phyloP scores from a whole-genome alignment of 2,329 filamentous ascomycete species.

The Tolypocladium inflatum region DNA sequence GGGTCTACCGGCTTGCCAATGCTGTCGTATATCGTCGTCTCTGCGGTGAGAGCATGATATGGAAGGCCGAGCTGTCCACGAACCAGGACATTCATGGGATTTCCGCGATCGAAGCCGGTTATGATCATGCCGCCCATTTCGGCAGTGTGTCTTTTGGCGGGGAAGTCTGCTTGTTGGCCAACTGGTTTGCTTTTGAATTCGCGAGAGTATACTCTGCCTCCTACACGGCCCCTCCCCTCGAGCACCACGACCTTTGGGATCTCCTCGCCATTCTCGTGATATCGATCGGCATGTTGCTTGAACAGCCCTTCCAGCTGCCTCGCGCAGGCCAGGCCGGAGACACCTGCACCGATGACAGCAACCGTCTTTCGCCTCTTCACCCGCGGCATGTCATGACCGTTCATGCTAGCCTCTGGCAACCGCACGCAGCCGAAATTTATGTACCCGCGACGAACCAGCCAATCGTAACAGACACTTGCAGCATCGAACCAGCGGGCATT shows the following conservation, averaged over 20 bases:
- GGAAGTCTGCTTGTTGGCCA: conserved; percentile 39
- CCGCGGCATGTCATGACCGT: conserved; percentile 25
- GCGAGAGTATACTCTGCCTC: conserved; percentile 87
- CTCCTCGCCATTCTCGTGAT: conserved; percentile 54
- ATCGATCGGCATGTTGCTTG: conserved; percentile 63
- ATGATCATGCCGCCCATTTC: conserved; percentile 99
- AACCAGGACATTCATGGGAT: conserved; percentile 84
- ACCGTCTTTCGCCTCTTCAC: conserved; percentile 57
- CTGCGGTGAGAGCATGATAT: conserved; percentile 72
- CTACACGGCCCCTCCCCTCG: conserved; percentile 79
- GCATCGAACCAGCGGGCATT: conserved; percentile 83
- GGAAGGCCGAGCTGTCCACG: conserved; percentile 81
- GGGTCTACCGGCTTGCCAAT: conserved; percentile 71
- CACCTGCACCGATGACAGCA: conserved; percentile 84
- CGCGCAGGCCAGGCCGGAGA: conserved; percentile 85
- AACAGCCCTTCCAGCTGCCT: conserved; percentile 85
- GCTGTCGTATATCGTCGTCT: conserved; percentile 82
- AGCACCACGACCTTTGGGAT: conserved; percentile 69
- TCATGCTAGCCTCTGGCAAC: conserved; percentile 35
- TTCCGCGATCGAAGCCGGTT: conserved; percentile 91
- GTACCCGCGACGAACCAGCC: conserved; percentile 82
- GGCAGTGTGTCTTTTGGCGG: conserved; percentile 63
- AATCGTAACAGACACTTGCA: conserved; percentile 82
- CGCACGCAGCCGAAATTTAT: conserved; percentile 94
- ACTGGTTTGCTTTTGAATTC: conserved; percentile 49